Evolutionary conservation across 345 rosid genomes (phyloP).

Genomic region (Iberis pinnata): DNA sequence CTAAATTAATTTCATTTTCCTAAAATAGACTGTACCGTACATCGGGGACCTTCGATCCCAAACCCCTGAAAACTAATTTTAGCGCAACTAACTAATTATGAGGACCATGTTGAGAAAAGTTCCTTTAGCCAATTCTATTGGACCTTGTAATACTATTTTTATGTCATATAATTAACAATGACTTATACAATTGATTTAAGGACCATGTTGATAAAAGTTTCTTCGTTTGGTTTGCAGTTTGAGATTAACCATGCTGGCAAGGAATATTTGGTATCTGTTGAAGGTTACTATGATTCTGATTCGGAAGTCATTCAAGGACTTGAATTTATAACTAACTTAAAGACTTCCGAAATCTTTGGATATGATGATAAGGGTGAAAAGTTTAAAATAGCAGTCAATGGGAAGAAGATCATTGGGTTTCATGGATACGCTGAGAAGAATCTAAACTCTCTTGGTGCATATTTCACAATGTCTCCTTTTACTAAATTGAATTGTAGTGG

Average conservation of each 20-base stretch:
- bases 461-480: background rate
- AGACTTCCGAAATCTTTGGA: background rate
- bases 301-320: background rate
- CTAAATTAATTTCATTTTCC: no score
- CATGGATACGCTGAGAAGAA: background rate
- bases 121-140: no score
- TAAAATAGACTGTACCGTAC: no score
- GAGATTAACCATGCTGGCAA: background rate
- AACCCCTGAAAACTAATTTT: no score
- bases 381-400: background rate
- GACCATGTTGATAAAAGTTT: no score
- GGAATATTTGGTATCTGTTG: background rate
- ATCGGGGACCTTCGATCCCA: no score
- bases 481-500: no score
- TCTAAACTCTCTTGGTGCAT: slow-evolving; percentile 8
- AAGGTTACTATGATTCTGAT: background rate
- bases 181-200: no score
- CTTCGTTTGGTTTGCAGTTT: background rate
- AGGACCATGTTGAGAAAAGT: no score
- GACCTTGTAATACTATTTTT: no score
- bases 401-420: slow-evolving; percentile 8
- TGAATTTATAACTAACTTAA: background rate
- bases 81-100: no score
- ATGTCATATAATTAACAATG: no score
- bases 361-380: background rate